Base-by-base conservation (phyloP, 176 grass and related monocot species). In the Bromus sterilis region DNA sequence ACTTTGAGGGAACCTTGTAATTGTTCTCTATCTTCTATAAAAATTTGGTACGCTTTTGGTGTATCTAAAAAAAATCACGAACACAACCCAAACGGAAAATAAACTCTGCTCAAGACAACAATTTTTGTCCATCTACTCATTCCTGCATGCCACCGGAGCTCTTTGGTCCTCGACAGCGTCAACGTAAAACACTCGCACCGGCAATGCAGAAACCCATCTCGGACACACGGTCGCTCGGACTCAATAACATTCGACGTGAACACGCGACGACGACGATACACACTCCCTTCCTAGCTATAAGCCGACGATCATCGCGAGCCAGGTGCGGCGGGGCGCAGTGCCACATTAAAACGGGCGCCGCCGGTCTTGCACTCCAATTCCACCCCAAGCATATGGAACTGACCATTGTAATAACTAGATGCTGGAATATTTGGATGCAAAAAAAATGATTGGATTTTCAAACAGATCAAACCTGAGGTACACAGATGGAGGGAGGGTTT, bases 271-370 rank as follows among this genome's bases (percentile, higher is more conserved):
- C 13, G n/a, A 32, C 12, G 56, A 44, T 11, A 44, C 35, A 63
- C 24, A 69, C 25, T 39, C 36, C 16, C 41, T 14, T 55, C 32
- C 69, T 29, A 76, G 43, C 53, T 63, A 71, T 12, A 71, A 21
- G 16, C 34, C 9, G 26, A 20, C 26, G 20, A 60, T 20, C 18
- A 15, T n/a, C 37, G 10, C 16, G 11, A 51, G 14, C 11, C 21
- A 34, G 59, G 43, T 9, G 24, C 23, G 14, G 65, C 9, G 8
- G 7, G 25, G 41, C 14, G 25, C n/a, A n/a, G 30, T 23, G 37
- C 76, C 70, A 71, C 70, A 20, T 35, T 80, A 85, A 85, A 80
- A 80, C 3, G 33, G 39, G 73, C 7, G 18, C 66, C 25, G 43
- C 13, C 29, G 3, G 12, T 18, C n/a, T n/a, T n/a, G n/a, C n/a